Base-by-base conservation (phyloP, 1,139 yeast genomes). In the Scheffersomyces insectosa region DNA sequence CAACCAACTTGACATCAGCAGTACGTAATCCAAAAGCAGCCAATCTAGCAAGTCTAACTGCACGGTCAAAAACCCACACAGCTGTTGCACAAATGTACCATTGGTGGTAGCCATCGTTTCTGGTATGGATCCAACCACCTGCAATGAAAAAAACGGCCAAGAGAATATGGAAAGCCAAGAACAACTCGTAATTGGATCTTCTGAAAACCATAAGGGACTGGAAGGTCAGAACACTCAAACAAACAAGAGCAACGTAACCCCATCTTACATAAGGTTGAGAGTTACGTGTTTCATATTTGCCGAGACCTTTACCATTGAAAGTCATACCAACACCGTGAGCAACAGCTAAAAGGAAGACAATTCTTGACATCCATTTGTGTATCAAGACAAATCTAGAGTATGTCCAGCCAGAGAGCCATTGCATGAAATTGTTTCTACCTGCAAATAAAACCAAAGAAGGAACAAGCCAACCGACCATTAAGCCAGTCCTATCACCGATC, bases 321-420 rank as follows among this genome's bases (percentile, higher is more conserved):
- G 72, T 68, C 69, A 71, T 65, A 14, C 83, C 79, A 27, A 76
- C 72, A 11, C 80, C 71, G 55, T 85, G 90, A 25, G 72, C 52
- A 9, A 78, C 66, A 36, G 58, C 33, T 48, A 69, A 60, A 8
- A 68, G 20, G 28, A 69, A 54, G 45, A 69, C 57, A 2, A 67
- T 50, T 61, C 93, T 74, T 2, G 83, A 80, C 5, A 80, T 56
- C 85, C 88, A 83, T 54, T 83, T 80, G 63, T 87, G 95, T 59
- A 81, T 75, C 16, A 77, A 68, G 44, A 82, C 68, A 57, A 85
- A 84, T 37, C 87, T 74, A 2, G 82, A 68, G 51, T 76, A 77
- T 20, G 79, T 70, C 85, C 89, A 83, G 36, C 89, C 87, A 3
- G 89, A 82, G 35, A 82, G 39, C 71, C 77, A 74, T 50, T 80